phyloP scores from a whole-genome alignment of 148 eudicot genomes.

The Vaccinium macrocarpon region DNA sequence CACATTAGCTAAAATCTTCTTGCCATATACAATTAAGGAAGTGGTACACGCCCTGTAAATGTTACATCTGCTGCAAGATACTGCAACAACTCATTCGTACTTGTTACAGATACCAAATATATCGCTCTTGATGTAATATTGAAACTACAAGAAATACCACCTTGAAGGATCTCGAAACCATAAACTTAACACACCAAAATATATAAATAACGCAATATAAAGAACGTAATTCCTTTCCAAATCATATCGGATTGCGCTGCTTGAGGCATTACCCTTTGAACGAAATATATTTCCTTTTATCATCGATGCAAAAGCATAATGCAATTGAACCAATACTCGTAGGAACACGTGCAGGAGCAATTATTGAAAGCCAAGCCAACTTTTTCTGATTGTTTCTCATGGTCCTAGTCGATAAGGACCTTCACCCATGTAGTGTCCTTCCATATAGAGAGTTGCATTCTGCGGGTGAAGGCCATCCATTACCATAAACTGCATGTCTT shows the following conservation, averaged over 20 bases:
- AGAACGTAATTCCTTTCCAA: neutral
- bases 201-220: neutral
- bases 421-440: constrained; percentile 84
- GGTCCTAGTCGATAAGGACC: constrained; percentile 81
- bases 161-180: neutral
- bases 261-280: constrained; percentile 1
- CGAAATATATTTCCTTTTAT: neutral
- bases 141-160: neutral
- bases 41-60: neutral
- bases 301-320: neutral
- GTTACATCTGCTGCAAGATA: neutral
- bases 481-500: constrained; percentile 84
- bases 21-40: constrained; percentile 2
- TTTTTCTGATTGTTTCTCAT: constrained; percentile 22
- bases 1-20: neutral
- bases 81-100: neutral
- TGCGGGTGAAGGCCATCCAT: constrained; percentile 90
- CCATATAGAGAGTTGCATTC: constrained; percentile 71
- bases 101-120: neutral
- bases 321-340: neutral
- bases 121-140: neutral
- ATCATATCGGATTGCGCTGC: constrained; percentile 2
- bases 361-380: neutral
- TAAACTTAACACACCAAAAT: constrained; percentile 1
- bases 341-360: neutral